Percentiles rank a stretch among this genome's conserved stretches.
These are phyloP conservation scores for Solanum ossicruentum DNA, from an alignment of 257 asterid species.

Conservation along the genomic window DNA sequence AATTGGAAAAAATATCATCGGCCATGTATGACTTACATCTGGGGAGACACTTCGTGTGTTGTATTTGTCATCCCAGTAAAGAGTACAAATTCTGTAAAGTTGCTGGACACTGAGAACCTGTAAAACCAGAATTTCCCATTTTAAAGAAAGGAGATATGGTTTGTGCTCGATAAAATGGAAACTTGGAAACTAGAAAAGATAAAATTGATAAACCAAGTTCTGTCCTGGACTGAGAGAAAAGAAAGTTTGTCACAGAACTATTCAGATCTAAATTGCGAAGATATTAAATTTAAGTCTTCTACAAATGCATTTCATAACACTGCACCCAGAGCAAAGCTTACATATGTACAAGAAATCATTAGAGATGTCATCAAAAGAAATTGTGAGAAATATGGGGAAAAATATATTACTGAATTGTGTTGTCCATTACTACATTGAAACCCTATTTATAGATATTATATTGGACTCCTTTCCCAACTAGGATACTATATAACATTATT, in stretches of 20 bases:
- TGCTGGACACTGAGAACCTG: slow-evolving; percentile 95
- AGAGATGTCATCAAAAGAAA: no score
- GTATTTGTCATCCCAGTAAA: slow-evolving; percentile 87
- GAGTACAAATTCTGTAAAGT: slow-evolving; percentile 87
- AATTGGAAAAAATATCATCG: not conserved
- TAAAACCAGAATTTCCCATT: slow-evolving; percentile 5
- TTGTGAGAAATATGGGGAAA: no score
- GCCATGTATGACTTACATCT: slow-evolving; percentile 45
- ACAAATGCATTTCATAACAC: not conserved
- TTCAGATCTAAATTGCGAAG: not conserved
- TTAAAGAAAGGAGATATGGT: not conserved
- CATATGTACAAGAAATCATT: no score
- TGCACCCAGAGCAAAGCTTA: not conserved
- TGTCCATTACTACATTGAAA: no score
- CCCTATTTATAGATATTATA: no score
- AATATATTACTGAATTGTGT: no score
- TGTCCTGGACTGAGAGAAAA: not conserved
- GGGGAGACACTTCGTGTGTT: slow-evolving; percentile 86
- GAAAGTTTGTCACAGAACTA: not conserved
- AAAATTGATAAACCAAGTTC: not conserved
- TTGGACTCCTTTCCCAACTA: no score
- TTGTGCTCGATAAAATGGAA: not conserved
- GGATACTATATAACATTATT: no score
- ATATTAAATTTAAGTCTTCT: not conserved
- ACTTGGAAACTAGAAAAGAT: not conserved